Evolutionary conservation across 306 rosid genomes (phyloP).

Genomic region (Phaseolus lunatus): DNA sequence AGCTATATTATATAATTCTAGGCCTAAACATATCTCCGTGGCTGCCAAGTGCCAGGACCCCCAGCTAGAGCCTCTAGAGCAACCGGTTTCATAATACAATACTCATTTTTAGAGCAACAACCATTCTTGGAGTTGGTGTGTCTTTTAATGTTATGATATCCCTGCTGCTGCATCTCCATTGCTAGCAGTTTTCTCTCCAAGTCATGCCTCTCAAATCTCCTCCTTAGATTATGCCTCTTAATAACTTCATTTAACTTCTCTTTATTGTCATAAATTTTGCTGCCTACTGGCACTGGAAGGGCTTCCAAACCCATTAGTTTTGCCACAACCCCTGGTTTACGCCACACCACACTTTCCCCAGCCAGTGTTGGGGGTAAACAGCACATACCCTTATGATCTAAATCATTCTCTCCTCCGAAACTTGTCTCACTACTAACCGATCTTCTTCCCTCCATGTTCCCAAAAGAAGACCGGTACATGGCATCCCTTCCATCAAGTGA

Average conservation of each 20-base stretch:
- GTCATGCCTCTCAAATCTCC: constrained; percentile 62
- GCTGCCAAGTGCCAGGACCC: constrained; percentile 41
- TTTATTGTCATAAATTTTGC: constrained; percentile 41
- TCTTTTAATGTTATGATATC: constrained; percentile 44
- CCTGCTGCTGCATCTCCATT: constrained; percentile 53
- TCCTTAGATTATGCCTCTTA: constrained; percentile 57
- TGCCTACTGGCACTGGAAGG: constrained; percentile 63
- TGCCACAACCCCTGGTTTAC: constrained; percentile 89
- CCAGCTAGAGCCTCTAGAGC: constrained; percentile 42
- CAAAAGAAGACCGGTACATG: constrained; percentile 83
- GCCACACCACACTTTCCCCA: constrained; percentile 86
- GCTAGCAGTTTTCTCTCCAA: constrained; percentile 60
- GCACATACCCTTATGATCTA: constrained; percentile 37
- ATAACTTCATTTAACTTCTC: constrained; percentile 46
- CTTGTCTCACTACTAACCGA: constrained; percentile 63
- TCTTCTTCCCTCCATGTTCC: constrained; percentile 58
- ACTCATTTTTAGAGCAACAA: constrained; percentile 52
- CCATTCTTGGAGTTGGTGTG: constrained; percentile 38
- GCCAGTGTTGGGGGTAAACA: constrained; percentile 62
- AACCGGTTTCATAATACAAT: constrained; percentile 60
- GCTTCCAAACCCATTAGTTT: constrained; percentile 95
- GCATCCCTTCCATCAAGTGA: constrained; percentile 95
- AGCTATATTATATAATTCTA: not conserved
- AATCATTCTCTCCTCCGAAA: constrained; percentile 39
- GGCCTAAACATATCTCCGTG: constrained; percentile 46